These are phyloP conservation scores for Protomyces macrosporus DNA, from an alignment of 1,139 yeast species.

Conservation along the genomic window DNA sequence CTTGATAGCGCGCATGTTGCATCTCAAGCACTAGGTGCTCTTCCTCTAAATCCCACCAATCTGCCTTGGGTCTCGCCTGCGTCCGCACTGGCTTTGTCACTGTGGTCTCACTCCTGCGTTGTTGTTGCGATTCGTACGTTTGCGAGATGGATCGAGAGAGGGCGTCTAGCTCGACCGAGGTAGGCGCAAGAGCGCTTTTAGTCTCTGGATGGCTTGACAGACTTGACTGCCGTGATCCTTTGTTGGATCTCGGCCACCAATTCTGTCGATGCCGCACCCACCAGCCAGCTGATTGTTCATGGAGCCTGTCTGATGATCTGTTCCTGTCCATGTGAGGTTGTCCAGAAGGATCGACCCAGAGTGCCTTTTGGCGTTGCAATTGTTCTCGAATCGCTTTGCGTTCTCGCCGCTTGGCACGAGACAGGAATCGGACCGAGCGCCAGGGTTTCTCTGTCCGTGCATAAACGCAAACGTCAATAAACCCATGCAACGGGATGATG, in stretches of 20 bases:
- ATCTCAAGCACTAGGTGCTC: neutral
- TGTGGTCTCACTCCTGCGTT: neutral
- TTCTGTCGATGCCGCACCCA: neutral
- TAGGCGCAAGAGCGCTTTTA: neutral
- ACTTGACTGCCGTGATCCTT: neutral
- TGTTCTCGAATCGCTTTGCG: neutral
- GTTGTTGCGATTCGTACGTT: neutral
- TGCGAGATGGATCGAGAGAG: neutral
- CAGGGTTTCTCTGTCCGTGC: slow-evolving; percentile 25
- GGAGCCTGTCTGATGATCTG: neutral
- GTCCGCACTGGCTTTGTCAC: neutral
- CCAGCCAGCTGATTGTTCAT: neutral
- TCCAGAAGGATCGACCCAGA: too few relatives aligned
- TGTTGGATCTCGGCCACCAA: neutral
- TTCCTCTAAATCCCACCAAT: slow-evolving; percentile 24
- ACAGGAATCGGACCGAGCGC: slow-evolving; percentile 3
- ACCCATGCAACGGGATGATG: slow-evolving; percentile 23
- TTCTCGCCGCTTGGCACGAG: neutral
- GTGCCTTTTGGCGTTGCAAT: neutral
- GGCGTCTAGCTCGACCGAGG: neutral
- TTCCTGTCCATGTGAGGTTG: neutral
- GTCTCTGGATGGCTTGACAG: neutral
- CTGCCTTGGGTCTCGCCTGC: neutral
- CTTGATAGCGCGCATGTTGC: neutral
- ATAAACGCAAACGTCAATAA: slow-evolving; percentile 18